Conservation (phyloP, 768 basidiomycete genomes). For the Phylloporus rhodoxanthus region DNA sequence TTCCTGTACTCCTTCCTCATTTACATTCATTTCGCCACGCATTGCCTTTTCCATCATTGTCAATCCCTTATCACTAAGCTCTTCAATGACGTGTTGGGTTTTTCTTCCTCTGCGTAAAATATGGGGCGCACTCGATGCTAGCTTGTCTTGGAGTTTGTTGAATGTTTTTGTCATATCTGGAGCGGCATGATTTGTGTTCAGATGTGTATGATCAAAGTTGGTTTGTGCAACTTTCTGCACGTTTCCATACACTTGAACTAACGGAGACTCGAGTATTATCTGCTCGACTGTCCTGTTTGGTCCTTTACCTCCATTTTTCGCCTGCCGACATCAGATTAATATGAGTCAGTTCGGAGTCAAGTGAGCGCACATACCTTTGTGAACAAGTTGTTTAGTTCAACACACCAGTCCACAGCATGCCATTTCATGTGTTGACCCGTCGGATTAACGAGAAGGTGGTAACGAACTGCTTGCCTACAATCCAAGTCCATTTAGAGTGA, state of each 20-base stretch:
- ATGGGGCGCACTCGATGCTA: too few species aligned
- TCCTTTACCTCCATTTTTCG: background rate
- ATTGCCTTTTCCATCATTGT: too few species aligned
- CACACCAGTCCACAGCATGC: background rate
- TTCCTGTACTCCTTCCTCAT: too few species aligned
- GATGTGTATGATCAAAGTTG: background rate
- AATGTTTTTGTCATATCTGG: background rate
- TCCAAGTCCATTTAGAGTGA: too few species aligned
- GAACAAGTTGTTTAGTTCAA: background rate
- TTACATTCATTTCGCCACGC: too few species aligned
- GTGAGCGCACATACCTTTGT: background rate
- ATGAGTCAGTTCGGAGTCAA: too few species aligned
- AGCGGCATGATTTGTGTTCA: background rate
- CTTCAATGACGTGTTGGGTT: too few species aligned
- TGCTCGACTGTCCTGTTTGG: background rate
- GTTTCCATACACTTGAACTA: background rate
- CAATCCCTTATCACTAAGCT: too few species aligned
- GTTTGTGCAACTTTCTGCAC: background rate
- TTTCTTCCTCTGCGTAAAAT: too few species aligned
- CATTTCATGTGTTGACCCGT: background rate
- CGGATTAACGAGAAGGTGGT: background rate
- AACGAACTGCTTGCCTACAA: background rate
- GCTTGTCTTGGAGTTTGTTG: background rate
- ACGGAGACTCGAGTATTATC: too few species aligned
- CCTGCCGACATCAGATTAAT: too few species aligned